Evolutionary conservation across 495 filamentous ascomycete genomes (phyloP).

Genomic region (Elasticomyces elasticus): DNA sequence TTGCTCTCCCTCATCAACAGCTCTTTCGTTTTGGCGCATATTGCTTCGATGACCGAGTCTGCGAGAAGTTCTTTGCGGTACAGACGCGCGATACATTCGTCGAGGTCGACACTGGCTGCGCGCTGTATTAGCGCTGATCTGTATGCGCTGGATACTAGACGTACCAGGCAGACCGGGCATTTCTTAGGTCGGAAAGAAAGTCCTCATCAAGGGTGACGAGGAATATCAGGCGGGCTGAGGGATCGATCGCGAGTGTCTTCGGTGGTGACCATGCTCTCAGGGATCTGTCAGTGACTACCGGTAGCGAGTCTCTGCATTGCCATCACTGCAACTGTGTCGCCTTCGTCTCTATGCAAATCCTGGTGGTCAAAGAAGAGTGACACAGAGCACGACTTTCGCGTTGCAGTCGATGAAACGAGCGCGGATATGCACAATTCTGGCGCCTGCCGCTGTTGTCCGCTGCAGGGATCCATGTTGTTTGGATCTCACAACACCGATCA

Average conservation of each 20-base stretch:
- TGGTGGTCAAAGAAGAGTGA: too few species aligned
- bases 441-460: not conserved
- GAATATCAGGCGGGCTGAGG: not conserved
- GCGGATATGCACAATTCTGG: too few species aligned
- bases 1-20: conserved; percentile 99
- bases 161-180: conserved; percentile 88
- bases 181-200: conserved; percentile 25
- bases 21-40: conserved; percentile 98
- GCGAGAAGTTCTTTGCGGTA: conserved; percentile 94
- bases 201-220: not conserved
- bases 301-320: not conserved
- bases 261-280: not conserved
- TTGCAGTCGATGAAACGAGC: too few species aligned
- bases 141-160: conserved; percentile 20
- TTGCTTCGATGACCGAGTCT: conserved; percentile 96
- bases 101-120: conserved; percentile 87
- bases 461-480: not conserved
- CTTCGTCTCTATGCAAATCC: not conserved
- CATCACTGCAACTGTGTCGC: not conserved
- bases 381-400: too few species aligned
- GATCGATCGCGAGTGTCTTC: not conserved
- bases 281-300: not conserved
- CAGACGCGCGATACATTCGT: conserved; percentile 91
- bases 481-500: not conserved
- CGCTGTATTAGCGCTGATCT: conserved; percentile 4